Conservation (phyloP, 1,284 basidiomycete species). For the Ganoderma boninense region DNA sequence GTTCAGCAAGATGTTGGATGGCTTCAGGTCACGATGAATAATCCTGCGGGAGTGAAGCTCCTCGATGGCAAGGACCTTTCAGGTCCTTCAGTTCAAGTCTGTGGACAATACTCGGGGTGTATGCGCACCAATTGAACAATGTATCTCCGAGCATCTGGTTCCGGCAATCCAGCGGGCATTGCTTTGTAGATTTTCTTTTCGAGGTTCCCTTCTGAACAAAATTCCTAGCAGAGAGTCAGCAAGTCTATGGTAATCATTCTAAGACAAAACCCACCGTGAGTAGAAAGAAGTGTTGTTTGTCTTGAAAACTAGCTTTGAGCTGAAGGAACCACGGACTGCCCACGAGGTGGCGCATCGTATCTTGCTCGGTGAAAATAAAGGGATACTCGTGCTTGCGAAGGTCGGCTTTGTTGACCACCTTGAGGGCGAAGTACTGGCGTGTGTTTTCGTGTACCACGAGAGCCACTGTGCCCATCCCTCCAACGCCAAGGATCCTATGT, state of each 20-base stretch:
- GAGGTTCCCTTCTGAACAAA: constrained; percentile 26
- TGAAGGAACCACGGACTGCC: constrained; percentile 22
- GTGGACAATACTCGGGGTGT: not conserved
- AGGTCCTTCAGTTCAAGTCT: constrained; percentile 47
- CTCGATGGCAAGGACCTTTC: constrained; percentile 27
- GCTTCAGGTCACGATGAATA: constrained; percentile 50
- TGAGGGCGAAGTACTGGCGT: not conserved
- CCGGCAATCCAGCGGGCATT: constrained; percentile 11
- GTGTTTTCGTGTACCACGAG: not conserved
- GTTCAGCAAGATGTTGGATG: constrained; percentile 71
- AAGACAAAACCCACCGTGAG: constrained; percentile 27
- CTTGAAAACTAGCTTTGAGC: constrained; percentile 35
- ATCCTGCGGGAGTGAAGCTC: constrained; percentile 54
- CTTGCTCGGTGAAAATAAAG: constrained; percentile 22
- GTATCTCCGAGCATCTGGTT: constrained; percentile 19
- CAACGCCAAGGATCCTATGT: not conserved
- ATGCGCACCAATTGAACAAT: constrained; percentile 34
- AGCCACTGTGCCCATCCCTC: not conserved
- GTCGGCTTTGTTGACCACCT: not conserved
- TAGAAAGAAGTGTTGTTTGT: constrained; percentile 39
- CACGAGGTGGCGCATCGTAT: constrained; percentile 15
- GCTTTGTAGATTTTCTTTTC: constrained; percentile 20
- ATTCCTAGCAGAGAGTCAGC: constrained; percentile 22
- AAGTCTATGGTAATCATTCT: not conserved
- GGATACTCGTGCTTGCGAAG: constrained; percentile 6